These are phyloP conservation scores for Tolypocladium endophyticum DNA, from an alignment of 2,329 filamentous ascomycete genomes.

Conservation along the genomic window DNA sequence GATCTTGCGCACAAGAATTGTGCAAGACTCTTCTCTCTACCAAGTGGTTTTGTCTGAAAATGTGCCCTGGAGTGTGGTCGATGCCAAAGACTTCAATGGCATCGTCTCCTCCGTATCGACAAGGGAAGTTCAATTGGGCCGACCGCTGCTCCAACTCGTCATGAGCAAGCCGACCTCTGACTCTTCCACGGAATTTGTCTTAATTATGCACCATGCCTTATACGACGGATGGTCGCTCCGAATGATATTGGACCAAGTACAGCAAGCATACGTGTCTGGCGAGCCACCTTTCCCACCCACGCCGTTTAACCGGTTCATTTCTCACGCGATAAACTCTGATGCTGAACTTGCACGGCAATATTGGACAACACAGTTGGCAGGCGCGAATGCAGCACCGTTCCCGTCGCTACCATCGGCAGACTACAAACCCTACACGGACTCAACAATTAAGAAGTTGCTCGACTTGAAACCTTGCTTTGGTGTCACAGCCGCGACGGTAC, in stretches of 20 bases:
- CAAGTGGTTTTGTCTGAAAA: conserved; percentile 23
- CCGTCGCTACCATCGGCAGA: not conserved
- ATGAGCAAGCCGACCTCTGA: not conserved
- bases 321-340: not conserved
- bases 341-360: not conserved
- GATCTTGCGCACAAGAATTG: conserved; percentile 34
- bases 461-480: not conserved
- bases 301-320: conserved; percentile 1
- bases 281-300: conserved; percentile 5
- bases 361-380: not conserved
- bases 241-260: conserved; percentile 30
- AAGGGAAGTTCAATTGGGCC: conserved; percentile 25
- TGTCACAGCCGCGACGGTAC: not conserved
- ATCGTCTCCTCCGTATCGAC: conserved; percentile 2
- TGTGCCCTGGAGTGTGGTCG: conserved; percentile 19
- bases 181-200: conserved; percentile 1
- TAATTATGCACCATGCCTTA: conserved; percentile 39
- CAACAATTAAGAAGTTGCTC: not conserved
- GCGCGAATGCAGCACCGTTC: not conserved
- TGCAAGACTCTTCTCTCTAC: conserved; percentile 23
- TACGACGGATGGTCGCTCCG: conserved; percentile 44
- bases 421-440: not conserved
- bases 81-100: not conserved
- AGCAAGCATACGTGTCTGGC: conserved; percentile 24
- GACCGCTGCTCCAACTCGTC: conserved; percentile 30